phyloP scores from a whole-genome alignment of 441 rosid genomes.

The Syzygium malaccense region DNA sequence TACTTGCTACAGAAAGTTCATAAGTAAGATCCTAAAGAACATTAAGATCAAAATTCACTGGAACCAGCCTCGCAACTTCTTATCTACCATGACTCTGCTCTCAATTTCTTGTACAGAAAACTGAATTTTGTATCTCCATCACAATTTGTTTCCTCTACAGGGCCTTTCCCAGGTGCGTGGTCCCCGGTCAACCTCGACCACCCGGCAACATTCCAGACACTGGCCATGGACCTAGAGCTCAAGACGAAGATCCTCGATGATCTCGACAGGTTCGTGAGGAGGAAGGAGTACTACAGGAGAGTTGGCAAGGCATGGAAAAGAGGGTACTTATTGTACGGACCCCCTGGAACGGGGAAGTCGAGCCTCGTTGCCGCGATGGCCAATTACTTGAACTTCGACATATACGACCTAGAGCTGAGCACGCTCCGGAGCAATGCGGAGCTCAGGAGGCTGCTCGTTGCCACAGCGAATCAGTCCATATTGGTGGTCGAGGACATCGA shows the following conservation, averaged over 20 bases:
- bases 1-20: not conserved
- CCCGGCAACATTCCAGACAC: not conserved
- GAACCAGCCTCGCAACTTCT: not conserved
- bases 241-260: not conserved
- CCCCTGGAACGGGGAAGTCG: not conserved
- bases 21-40: not conserved
- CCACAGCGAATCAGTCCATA: not conserved
- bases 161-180: not conserved
- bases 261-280: not conserved
- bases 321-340: conserved; percentile 3
- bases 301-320: conserved; percentile 7
- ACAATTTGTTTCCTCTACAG: not conserved
- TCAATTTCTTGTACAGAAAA: not conserved
- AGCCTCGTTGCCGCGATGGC: not conserved
- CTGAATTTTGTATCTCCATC: not conserved
- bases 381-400: conserved; percentile 1
- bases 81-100: not conserved
- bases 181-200: conserved; percentile 6
- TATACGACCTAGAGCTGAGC: not conserved
- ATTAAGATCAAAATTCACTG: not conserved
- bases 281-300: conserved; percentile 2
- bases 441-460: not conserved
- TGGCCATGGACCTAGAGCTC: conserved; percentile 1
- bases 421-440: not conserved
- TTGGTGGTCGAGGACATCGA: conserved; percentile 1